Evolutionary conservation across 345 rosid genomes (phyloP), one percentile per base, ranked within the genome.

Genomic region (Atalantia buxifolia): DNA sequence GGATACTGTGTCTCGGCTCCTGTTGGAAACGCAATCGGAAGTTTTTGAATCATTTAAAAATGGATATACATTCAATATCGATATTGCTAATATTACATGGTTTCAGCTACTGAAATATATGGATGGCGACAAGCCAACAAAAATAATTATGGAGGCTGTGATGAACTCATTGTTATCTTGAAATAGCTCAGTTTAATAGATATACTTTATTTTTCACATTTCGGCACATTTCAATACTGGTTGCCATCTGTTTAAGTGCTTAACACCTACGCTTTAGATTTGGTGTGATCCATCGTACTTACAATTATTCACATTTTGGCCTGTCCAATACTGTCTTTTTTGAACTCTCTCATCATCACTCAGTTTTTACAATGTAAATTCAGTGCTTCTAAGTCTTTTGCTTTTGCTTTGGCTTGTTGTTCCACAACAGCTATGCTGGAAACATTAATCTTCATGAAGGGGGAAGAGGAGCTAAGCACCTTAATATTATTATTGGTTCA

Each of bases 391-490:
- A 28, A 6, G 25, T 72, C 50, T 36, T 50, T 69, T 38, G 31
- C 28, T 28, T 13, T 69, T 36, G 30, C 27, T 28, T 14, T 6
- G 27, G 38, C 53, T 53, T 75, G 79, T 38, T 71, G 18, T 35
- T 63, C 72, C 27, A 53, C 22, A 33, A 53, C 87, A 97, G 99
- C 85, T 90, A 86, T 76, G 77, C 94, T 19, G 97, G 98, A 66
- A 97, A 97, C 78, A 18, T 84, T 75, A 76, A 89, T 80, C 92
- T 97, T 82, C 86, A 38, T 67, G 81, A 82, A 79, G 80, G 81
- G 55, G 83, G 79, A 57, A 84, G 84, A 78, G 84, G 76, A 77
- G 82, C 79, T 72, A 94, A 82, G 83, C 86, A 86, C 74, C 82
- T 81, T n/a, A 80, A 59, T 79, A 85, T 87, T 53, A 83, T 91